A percentile compares a stretch with the other conserved stretches of the same genome.
phyloP scores from a whole-genome alignment of 1,139 yeast species.

The Schizosaccharomyces versatilis region DNA sequence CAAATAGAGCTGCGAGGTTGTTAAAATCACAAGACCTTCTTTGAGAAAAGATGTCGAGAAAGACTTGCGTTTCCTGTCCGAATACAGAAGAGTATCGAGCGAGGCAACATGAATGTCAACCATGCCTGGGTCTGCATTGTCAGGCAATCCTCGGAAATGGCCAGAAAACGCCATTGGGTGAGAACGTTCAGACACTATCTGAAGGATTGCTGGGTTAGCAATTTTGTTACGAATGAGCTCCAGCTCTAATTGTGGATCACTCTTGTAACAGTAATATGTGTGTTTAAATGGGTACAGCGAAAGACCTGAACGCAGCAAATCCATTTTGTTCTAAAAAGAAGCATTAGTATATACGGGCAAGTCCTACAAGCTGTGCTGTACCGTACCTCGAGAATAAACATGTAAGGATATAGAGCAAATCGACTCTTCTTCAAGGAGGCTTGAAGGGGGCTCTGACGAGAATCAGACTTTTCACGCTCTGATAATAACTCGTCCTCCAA shows the following conservation, averaged over 20 bases:
- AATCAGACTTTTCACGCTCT: neutral
- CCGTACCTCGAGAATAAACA: no score
- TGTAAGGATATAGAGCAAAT: no score
- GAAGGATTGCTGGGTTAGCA: slow-evolving; percentile 19
- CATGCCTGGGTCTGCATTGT: slow-evolving; percentile 20
- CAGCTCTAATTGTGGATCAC: slow-evolving; percentile 5
- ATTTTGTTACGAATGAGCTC: slow-evolving; percentile 17
- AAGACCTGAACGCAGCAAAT: no score
- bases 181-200: slow-evolving; percentile 20
- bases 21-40: slow-evolving; percentile 25
- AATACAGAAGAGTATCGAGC: slow-evolving; percentile 21
- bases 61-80: slow-evolving; percentile 19
- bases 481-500: slow-evolving; percentile 18
- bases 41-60: slow-evolving; percentile 18
- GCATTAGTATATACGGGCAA: no score
- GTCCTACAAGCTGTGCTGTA: no score
- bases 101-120: slow-evolving; percentile 23
- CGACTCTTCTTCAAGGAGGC: no score
- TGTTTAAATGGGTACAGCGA: no score
- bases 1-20: slow-evolving; percentile 23
- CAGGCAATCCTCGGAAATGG: slow-evolving; percentile 6
- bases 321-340: no score
- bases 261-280: no score
- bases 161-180: slow-evolving; percentile 20
- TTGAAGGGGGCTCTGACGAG: no score